These are phyloP conservation scores for Eutreptiella sp. DNA, from an alignment of 208 protist genomes.

Conservation along the genomic window DNA sequence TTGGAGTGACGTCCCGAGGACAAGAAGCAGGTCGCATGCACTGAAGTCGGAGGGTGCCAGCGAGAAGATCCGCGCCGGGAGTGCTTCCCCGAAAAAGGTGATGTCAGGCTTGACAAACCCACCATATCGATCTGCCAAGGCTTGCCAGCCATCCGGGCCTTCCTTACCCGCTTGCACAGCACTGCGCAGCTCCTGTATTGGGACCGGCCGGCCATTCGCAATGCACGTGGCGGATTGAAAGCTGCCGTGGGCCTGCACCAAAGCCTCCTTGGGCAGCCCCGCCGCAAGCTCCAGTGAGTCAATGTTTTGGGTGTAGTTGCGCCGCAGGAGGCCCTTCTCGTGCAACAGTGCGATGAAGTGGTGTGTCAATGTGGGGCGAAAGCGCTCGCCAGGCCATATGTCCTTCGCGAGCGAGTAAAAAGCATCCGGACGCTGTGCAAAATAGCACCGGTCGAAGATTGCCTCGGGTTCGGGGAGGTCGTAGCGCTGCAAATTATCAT, in stretches of 20 bases:
- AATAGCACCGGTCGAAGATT: conserved; percentile 79
- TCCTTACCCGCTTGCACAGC: no score
- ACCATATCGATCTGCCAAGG: no score
- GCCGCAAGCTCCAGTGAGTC: conserved; percentile 78
- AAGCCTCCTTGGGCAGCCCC: conserved; percentile 56
- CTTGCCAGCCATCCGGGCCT: no score
- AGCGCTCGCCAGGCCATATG: conserved; percentile 60
- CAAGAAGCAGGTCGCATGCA: conserved; percentile 74
- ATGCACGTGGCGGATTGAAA: conserved; percentile 78
- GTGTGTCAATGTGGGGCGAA: conserved; percentile 74
- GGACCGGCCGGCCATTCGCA: no score
- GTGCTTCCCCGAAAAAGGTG: conserved; percentile 89
- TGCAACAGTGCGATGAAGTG: conserved; percentile 82
- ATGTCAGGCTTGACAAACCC: conserved; percentile 89
- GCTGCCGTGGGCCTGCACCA: conserved; percentile 92
- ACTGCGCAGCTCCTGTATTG: no score
- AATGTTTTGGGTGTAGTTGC: conserved; percentile 95
- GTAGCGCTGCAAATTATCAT: conserved; percentile 73
- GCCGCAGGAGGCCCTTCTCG: conserved; percentile 76
- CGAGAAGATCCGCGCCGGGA: conserved; percentile 78
- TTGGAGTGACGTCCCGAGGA: conserved; percentile 88
- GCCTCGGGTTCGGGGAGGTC: conserved; percentile 72
- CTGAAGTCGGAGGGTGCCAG: conserved; percentile 52
- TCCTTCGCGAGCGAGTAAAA: conserved; percentile 79
- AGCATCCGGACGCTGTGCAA: conserved; percentile 67